Conservation (phyloP, 371 early-diverging fungal genomes). For the Lichtheimia ornata region DNA sequence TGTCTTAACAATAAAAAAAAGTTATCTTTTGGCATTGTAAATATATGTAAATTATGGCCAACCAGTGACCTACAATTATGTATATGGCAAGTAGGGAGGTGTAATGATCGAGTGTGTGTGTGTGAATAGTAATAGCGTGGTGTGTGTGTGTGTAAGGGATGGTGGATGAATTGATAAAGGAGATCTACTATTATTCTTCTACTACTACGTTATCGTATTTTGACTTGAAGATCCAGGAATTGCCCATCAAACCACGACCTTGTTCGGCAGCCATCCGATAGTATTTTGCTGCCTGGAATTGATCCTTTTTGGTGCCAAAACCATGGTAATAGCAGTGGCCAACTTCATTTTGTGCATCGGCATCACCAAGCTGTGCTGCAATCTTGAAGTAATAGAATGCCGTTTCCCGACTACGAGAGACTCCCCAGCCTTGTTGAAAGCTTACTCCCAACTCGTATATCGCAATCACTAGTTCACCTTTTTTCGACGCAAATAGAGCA, state of each 20-base stretch:
- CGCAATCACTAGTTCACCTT: constrained; percentile 75
- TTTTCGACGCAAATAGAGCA: constrained; percentile 28
- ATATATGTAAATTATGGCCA: too few species aligned
- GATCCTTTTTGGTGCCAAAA: constrained; percentile 79
- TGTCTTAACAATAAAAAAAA: constrained; percentile 30
- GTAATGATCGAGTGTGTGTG: too few species aligned
- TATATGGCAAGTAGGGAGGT: too few species aligned
- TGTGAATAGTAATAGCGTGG: too few species aligned
- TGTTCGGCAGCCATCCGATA: constrained; percentile 82
- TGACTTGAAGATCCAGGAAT: constrained; percentile 74
- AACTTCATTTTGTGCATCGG: constrained; percentile 83
- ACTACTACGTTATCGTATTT: constrained; percentile 33
- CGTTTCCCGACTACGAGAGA: constrained; percentile 56
- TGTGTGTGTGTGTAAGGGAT: too few species aligned
- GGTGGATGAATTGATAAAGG: neutral
- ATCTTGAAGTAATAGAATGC: constrained; percentile 90
- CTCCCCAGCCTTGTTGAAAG: constrained; percentile 91
- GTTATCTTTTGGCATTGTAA: neutral
- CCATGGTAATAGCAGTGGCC: constrained; percentile 78
- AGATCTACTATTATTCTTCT: neutral
- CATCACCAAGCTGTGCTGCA: constrained; percentile 82
- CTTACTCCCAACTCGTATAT: constrained; percentile 85
- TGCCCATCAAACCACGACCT: constrained; percentile 80
- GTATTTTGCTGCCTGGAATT: constrained; percentile 77
- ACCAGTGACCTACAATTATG: too few species aligned